Evolutionary conservation across 2,329 filamentous ascomycete species (phyloP), one percentile per base, ranked within the genome.

Genomic region (Penicillium sp.): DNA sequence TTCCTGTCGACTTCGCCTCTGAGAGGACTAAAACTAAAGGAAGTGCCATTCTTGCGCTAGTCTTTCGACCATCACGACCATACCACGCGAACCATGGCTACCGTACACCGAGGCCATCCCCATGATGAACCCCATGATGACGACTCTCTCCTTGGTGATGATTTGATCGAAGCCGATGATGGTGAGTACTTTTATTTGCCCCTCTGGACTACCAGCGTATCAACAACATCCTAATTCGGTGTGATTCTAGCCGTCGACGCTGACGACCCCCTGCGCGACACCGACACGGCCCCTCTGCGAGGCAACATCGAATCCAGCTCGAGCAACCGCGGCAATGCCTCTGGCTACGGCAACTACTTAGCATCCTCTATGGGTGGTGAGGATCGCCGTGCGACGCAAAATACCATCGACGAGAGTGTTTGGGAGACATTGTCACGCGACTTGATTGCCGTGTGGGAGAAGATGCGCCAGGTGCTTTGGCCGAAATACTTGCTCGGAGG

Each of bases 351-450:
- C 73, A 86, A 83, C 70, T 96, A 93, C 75, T 84, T 97, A 67
- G 96, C 92, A 27, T 94, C 91, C 23, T 87, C 87, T 58, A 95
- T 99, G 71, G 89, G 89, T 2, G 94, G 94, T 65, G 93, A 97
- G 76, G 94, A 99, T 79, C 89, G 94, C 54, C 85, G 89, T 62
- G 93, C 94, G 17, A 86, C 92, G 8, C 87, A 89, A 65, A 96
- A 95, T 78, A 99, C 94, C 46, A 95, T 99, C 75, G 94, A 99
- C 76, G 94, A 99, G 79, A 88, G 87, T 2, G 94, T 99, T 41
- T 99, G 94, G 94, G 91, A 93, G 43, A 99, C 94, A n/a, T 81
- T 99, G 60, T 91, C 90, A 52, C 89, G 94, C 66, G 94, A 99
- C 75, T 80, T 99, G 64, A 78, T 93, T 8, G 94, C 92, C 27